A percentile compares a stretch with the other conserved stretches of the same genome.
Conservation (phyloP, 805 yeast genomes). For the Pichia nakasei region DNA sequence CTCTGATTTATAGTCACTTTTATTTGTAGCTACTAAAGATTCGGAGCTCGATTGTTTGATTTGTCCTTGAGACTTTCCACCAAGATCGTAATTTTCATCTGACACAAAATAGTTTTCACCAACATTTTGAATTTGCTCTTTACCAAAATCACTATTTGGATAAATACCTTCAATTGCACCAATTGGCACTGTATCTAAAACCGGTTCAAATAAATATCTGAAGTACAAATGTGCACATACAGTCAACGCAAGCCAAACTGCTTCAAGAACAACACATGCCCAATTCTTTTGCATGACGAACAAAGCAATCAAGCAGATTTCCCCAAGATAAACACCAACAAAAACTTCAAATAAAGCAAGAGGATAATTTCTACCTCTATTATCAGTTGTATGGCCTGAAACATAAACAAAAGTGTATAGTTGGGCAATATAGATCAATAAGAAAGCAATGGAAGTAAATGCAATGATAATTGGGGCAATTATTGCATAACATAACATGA, state of each 20-base stretch:
- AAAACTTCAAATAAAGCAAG: conserved; percentile 64
- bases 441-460: conserved; percentile 52
- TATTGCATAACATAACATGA: conserved; percentile 66
- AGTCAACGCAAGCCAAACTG: conserved; percentile 47
- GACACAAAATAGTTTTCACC: conserved; percentile 19
- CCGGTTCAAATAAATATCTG: conserved; percentile 50
- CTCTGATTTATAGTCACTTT: neutral
- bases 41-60: neutral
- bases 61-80: conserved; percentile 1
- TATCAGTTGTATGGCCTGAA: conserved; percentile 46
- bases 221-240: conserved; percentile 50
- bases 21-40: neutral
- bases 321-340: conserved; percentile 63
- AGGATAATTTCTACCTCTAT: conserved; percentile 68
- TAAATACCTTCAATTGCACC: conserved; percentile 47
- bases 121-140: conserved; percentile 40
- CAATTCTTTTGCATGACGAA: conserved; percentile 72
- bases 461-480: conserved; percentile 68
- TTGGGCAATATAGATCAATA: conserved; percentile 51
- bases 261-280: conserved; percentile 70
- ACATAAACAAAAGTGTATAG: conserved; percentile 60
- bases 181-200: conserved; percentile 62
- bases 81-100: conserved; percentile 9
- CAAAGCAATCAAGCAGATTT: conserved; percentile 58
- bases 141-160: conserved; percentile 60